Evolutionary conservation across 2,329 filamentous ascomycete species (phyloP).

Genomic region (Pyrenochaeta sp.): DNA sequence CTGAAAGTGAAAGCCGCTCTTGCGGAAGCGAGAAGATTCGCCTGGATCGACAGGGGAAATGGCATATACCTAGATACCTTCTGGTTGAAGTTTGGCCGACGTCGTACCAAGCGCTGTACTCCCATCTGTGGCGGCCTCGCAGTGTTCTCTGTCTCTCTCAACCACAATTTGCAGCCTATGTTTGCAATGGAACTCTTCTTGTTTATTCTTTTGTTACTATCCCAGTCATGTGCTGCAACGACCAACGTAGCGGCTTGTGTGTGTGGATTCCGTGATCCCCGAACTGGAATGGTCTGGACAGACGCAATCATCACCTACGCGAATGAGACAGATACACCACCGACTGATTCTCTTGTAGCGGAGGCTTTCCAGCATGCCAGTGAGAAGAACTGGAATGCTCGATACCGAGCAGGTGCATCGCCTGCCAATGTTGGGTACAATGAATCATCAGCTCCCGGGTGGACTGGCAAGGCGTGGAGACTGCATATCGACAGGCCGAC

Average conservation of each 20-base stretch:
- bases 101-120: too few relatives aligned
- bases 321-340: slow-evolving; percentile 49
- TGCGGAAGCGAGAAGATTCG: too few relatives aligned
- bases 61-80: too few relatives aligned
- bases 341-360: slow-evolving; percentile 44
- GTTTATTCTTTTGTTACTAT: background rate
- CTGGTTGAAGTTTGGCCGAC: too few relatives aligned
- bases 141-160: background rate
- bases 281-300: slow-evolving; percentile 48
- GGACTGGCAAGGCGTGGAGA: slow-evolving; percentile 28
- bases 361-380: slow-evolving; percentile 50
- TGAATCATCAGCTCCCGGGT: slow-evolving; percentile 16
- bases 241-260: slow-evolving; percentile 37
- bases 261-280: slow-evolving; percentile 53
- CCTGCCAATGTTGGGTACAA: slow-evolving; percentile 45
- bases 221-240: slow-evolving; percentile 4
- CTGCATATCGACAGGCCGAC: slow-evolving; percentile 38
- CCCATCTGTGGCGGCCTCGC: too few relatives aligned
- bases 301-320: slow-evolving; percentile 56
- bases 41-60: too few relatives aligned
- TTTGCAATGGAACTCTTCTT: background rate
- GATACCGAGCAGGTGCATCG: slow-evolving; percentile 50
- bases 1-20: too few relatives aligned
- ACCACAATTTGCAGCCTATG: too few relatives aligned
- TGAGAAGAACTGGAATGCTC: slow-evolving; percentile 53